Base-by-base conservation (phyloP, 495 filamentous ascomycete species). In the Penicillium cosmopolitanum region DNA sequence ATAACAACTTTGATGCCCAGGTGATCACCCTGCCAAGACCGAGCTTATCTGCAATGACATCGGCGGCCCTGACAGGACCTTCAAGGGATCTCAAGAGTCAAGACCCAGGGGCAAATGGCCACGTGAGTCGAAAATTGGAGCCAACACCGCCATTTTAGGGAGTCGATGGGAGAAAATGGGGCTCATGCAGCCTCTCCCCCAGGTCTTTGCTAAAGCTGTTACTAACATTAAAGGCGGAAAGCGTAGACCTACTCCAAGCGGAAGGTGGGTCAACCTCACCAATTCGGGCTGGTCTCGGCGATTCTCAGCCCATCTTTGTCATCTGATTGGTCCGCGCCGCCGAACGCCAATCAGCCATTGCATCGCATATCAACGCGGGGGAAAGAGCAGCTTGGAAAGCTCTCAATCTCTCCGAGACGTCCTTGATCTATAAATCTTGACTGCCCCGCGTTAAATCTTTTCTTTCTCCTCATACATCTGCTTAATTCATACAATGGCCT, bases 401-500 rank as follows among this genome's bases (percentile, higher is more conserved):
- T 63, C 51, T 46, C 56, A 54, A 44, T 59, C 65, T 67, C 62
- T 59, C 58, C 51, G 55, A 38, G 38, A 47, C 50, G 31, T 23
- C 16, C 16, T 44, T 44, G 35, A 46, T 19, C 46, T 44, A 70
- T 70, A 70, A 70, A 70, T 55, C 44, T 43, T 46, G 10, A 16
- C 4, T 42, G 53, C 63, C 59, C 65, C 67, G 50, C 62, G 31
- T 52, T 21, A 35, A 43, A 44, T 57, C 54, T 19, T 54, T 15
- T 53, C 42, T 47, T 50, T 56, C 48, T 53, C 47, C 46, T 9
- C 46, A 58, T 13, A 48, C 12, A 57, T 18, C 21, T 28, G 10
- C 10, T 50, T 46, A 42, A 8, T 55, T 34, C 28, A 60, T 66
- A 68, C 61, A 72, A 83, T 82, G 80, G 66, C 79, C 50, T 73